Percentiles rank a stretch among this genome's conserved stretches.
Evolutionary conservation across 176 grass and related monocot genomes (phyloP).

Genomic region (Microstegium vimineum): DNA sequence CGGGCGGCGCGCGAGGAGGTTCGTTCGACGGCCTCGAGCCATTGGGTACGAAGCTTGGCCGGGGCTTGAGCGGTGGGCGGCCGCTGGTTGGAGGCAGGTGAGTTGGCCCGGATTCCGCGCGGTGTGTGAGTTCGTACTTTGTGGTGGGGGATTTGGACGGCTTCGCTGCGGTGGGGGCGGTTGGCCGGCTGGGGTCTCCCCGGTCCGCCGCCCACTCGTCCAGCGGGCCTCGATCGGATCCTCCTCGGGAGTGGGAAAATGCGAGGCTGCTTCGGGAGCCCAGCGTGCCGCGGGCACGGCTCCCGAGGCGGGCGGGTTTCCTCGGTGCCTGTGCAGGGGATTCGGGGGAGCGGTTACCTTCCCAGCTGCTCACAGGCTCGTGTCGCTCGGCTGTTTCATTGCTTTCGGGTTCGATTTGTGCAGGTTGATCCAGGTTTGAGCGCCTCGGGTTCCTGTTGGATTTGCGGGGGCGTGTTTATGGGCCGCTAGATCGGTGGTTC

Average conservation of each 20-base stretch:
- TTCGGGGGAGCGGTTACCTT: constrained; percentile 4
- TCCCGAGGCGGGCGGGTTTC: background rate
- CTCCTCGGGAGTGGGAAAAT: constrained; percentile 37
- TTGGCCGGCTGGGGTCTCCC: background rate
- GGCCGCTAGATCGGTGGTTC: constrained; percentile 26
- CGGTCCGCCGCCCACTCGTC: background rate
- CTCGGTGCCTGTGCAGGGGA: constrained; percentile 16
- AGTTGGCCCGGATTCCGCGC: constrained; percentile 26
- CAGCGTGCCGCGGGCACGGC: background rate
- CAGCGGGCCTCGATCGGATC: constrained; percentile 26
- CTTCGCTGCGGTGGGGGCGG: constrained; percentile 7
- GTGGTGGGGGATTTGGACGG: constrained; percentile 17
- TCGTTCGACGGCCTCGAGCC: background rate
- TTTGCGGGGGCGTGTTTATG: constrained; percentile 12
- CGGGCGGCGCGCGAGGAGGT: background rate
- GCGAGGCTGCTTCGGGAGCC: background rate
- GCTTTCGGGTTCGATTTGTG: constrained; percentile 12
- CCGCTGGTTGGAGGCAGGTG: constrained; percentile 24
- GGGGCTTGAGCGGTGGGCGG: background rate
- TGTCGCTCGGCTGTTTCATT: too few species aligned
- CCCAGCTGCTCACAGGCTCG: background rate
- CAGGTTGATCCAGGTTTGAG: constrained; percentile 43
- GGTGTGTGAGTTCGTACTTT: background rate
- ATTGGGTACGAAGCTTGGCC: constrained; percentile 1
- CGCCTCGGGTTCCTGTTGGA: background rate